Base-by-base conservation (phyloP, 352 stramenopile species). In the Aphanomyces euteiches region DNA sequence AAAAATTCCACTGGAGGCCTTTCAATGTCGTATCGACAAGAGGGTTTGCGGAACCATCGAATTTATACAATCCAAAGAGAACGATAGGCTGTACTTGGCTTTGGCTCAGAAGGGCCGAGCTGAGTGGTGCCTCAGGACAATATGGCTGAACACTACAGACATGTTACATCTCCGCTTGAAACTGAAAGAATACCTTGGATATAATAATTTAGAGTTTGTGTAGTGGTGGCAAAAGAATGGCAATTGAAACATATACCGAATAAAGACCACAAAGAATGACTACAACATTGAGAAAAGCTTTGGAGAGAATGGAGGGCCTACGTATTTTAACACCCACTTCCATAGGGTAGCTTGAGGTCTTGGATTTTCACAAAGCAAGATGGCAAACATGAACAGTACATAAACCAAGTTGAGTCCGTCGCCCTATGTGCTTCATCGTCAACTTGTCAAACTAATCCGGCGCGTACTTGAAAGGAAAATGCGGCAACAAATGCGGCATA, bases 31-130 rank as follows among this genome's bases (percentile, higher is more conserved):
- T 79, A 7, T 69, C 84, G 43, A 87, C 70, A 28, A 69, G 75
- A n/a, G 80, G 56, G 12, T 89, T 82, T 28, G 82, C 79, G 48
- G 76, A 77, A 0, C 86, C 88, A 47, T 96, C 86, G 36, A 92
- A 94, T 72, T 96, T 96, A 76, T 92, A 96, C 37, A 96, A 63
- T 3, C 88, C 88, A 57, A 94, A 74, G n/a, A 94, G 63, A 10
- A 94, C 84, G 21, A 90, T 82, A 0, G 84, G 81, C 59, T 94
- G 88, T 40, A 96, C 88, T 53, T 89, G 84, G 8, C 80, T 77
- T 56, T 85, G 84, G 13, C 72, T 69, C 56, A 66, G 59, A 41
- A 72, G 69, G 47, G 78, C 34, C 4, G 58, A 56, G 56, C 78
- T 61, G 63, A 69, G 43, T 63, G 71, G 36, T 77, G 77, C 21